Evolutionary conservation across 2,329 filamentous ascomycete genomes (phyloP), one percentile per base, ranked within the genome.

Genomic region (Pestalotiopsis sp.): DNA sequence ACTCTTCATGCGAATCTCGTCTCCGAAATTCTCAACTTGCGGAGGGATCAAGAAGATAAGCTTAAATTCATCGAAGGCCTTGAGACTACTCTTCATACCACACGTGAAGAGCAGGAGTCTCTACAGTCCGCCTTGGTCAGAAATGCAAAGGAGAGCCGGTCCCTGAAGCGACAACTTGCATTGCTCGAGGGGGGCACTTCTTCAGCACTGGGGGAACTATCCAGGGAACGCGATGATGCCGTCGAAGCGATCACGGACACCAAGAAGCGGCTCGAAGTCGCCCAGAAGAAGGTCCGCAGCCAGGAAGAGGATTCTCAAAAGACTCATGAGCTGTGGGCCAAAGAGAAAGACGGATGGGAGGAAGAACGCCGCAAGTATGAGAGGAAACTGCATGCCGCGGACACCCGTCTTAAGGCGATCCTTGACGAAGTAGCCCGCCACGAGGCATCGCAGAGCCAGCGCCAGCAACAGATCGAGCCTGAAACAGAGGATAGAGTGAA

Each of bases 1-100:
- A 98, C 95, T 0, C 83, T 99, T 12, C 96, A 98, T 79, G 96
- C 96, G 9, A 98, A 93, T 64, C 84, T 99, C 6, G 95, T 99
- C 0, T 95, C 95, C 0, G 96, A 99, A 79, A 99, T 99, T 71
- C 84, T 99, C 52, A 90, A 91, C 2, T 83, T 99, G 64, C 90
- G 95, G 25, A 88, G 96, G 69, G 96, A 99, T 72, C 89, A 98
- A 71, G 96, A 99, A 77, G 93, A 93, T 57, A 98, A 97, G 81
- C 88, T 91, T 59, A 93, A 90, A 74, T 87, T 94, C 66, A 97
- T 99, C 67, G 95, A 98, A 77, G 90, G 88, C 66, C 85, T 99
- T 17, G 96, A 99, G 80, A 84, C 86, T 1, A 90, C 87, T 31
- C 83, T 99, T 41, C 90, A 97, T 70, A 83, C 87, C 1, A 86